Evolutionary conservation across 2,329 filamentous ascomycete species (phyloP).

Genomic region (Phyllosticta capitalensis): DNA sequence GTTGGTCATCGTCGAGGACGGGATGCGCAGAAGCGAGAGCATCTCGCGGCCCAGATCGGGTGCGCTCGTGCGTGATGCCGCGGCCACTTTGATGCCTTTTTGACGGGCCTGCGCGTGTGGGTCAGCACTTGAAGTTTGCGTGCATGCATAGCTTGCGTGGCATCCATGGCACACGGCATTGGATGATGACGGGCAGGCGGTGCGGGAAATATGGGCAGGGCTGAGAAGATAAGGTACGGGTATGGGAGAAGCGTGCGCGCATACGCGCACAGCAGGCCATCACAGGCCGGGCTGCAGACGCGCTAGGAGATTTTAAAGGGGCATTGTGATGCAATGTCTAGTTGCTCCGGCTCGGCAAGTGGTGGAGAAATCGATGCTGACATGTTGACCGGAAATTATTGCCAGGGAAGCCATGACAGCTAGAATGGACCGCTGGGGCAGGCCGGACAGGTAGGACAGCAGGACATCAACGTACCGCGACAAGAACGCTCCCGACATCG

Average conservation of each 20-base stretch:
- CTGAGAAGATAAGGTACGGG: neutral
- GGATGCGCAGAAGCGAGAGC: slow-evolving; percentile 62
- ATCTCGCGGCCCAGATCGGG: slow-evolving; percentile 74
- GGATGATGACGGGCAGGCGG: neutral
- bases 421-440: no score
- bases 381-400: neutral
- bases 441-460: neutral
- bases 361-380: neutral
- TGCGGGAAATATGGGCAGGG: neutral
- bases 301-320: neutral
- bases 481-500: slow-evolving; percentile 34
- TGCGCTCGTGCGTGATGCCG: slow-evolving; percentile 72
- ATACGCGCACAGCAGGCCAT: no score
- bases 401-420: neutral
- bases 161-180: neutral
- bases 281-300: neutral
- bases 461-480: slow-evolving; percentile 21
- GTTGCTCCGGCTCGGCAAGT: no score
- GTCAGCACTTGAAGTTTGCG: neutral
- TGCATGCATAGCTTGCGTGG: neutral
- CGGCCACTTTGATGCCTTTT: slow-evolving; percentile 50
- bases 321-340: neutral
- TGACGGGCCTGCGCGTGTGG: slow-evolving; percentile 12
- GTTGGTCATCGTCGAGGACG: neutral
- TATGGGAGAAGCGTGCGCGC: neutral